A percentile compares a stretch with the other conserved stretches of the same genome.
These are phyloP conservation scores for Seiridium cupressi DNA, from an alignment of 2,329 filamentous ascomycete species.

Conservation along the genomic window DNA sequence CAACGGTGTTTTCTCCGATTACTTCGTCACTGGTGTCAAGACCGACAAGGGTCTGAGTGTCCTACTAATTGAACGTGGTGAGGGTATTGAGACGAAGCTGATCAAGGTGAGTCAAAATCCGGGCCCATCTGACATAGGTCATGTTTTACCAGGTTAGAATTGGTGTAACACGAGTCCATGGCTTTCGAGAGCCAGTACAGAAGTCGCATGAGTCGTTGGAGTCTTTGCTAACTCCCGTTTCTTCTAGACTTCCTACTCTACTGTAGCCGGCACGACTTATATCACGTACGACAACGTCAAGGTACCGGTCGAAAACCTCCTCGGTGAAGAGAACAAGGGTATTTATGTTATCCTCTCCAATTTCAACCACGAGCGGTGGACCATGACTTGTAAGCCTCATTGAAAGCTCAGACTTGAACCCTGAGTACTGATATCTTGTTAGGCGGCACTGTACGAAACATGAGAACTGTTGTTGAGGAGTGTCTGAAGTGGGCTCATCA, in stretches of 20 bases:
- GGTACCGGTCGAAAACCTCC: slow-evolving; percentile 73
- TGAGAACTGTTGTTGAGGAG: slow-evolving; percentile 56
- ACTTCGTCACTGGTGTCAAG: slow-evolving; percentile 78
- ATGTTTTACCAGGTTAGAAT: too few relatives aligned
- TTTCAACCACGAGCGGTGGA: slow-evolving; percentile 86
- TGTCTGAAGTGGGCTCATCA: slow-evolving; percentile 89
- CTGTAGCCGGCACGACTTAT: slow-evolving; percentile 74
- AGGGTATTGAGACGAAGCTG: slow-evolving; percentile 71
- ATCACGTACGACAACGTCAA: slow-evolving; percentile 85
- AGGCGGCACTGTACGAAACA: slow-evolving; percentile 29
- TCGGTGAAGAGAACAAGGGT: slow-evolving; percentile 82
- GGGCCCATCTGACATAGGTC: too few relatives aligned
- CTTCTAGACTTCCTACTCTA: slow-evolving; percentile 67
- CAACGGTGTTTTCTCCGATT: slow-evolving; percentile 77
- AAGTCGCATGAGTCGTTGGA: too few relatives aligned
- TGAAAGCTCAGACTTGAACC: neutral
- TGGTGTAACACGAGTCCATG: too few relatives aligned
- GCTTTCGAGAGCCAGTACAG: too few relatives aligned
- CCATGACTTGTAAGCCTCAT: slow-evolving; percentile 60
- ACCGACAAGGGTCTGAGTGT: slow-evolving; percentile 80
- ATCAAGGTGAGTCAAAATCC: slow-evolving; percentile 51
- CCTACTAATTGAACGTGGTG: slow-evolving; percentile 69
- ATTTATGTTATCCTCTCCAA: slow-evolving; percentile 82
- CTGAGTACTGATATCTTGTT: neutral
- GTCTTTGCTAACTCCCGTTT: too few relatives aligned